Evolutionary conservation across 805 yeast genomes (phyloP), one percentile per base, ranked within the genome.

Genomic region (Wickerhamiella parazyma): DNA sequence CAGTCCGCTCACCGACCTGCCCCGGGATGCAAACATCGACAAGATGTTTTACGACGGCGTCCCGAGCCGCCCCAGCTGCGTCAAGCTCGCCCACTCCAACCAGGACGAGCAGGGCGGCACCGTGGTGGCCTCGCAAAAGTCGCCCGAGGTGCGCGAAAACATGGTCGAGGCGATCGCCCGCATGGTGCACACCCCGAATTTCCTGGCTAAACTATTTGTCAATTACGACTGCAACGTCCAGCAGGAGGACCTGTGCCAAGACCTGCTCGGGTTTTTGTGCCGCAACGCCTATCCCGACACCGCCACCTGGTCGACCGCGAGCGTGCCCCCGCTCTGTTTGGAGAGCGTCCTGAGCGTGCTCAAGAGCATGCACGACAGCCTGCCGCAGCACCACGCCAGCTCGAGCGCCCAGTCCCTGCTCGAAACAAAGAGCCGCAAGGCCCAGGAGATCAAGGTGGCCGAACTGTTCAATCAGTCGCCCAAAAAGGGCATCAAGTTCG

Each of bases 171-270:
- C 87, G 10, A 63, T 89, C 2, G 81, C 95, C 3, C 75, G 60
- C 19, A 43, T 67, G 46, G 55, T 63, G 12, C 51, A 94, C 46
- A 75, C 83, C 0, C 89, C 95, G 1, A 64, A 72, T 3, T 78
- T 84, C 45, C 85, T 86, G 59, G 73, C 85, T 11, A 72, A 76
- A 36, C 60, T 87, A 28, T 91, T 82, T 58, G 77, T 82, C 44
- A 78, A 78, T 45, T 91, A 77, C 58, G 98, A 91, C 59, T 89
- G 97, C 61, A 89, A 85, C 56, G 77, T 85, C 50, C 94, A 85
- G 48, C 75, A 89, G 51, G 70, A 79, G 1, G 95, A 91, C 57
- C 62, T 93, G 45, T 71, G 89, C 12, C 71, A 71, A 18, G 72
- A 75, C 31, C 63, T 83, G 21, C 59, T 91, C 34, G 80, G 80